A percentile compares a stretch with the other conserved stretches of the same genome.
Evolutionary conservation across 345 rosid species (phyloP).

Genomic region (Toxicodendron radicans): DNA sequence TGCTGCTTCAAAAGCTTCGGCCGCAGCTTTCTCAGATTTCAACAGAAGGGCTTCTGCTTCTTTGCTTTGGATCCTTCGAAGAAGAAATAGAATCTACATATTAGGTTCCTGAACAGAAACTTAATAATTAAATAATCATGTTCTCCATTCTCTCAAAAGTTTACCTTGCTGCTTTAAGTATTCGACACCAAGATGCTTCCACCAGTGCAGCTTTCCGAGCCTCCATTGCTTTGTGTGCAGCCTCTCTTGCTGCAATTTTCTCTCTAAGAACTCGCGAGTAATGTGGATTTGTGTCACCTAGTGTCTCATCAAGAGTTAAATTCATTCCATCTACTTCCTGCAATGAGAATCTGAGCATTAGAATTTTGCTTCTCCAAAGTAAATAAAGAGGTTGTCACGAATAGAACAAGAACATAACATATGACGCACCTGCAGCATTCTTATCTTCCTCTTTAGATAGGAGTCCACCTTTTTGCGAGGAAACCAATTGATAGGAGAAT

Average conservation of each 20-base stretch:
- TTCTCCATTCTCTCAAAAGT: neutral
- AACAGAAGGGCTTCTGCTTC: slow-evolving; percentile 67
- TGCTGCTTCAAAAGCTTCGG: slow-evolving; percentile 88
- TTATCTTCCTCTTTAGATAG: slow-evolving; percentile 78
- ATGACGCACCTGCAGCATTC: slow-evolving; percentile 75
- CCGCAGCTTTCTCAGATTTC: slow-evolving; percentile 72
- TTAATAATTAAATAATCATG: neutral
- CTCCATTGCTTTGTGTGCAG: slow-evolving; percentile 82
- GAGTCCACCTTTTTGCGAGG: slow-evolving; percentile 83
- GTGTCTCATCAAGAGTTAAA: slow-evolving; percentile 86
- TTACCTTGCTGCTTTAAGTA: slow-evolving; percentile 89
- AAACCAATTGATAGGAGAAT: slow-evolving; percentile 80
- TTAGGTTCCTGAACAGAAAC: neutral
- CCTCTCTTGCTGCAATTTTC: slow-evolving; percentile 89
- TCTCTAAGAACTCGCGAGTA: slow-evolving; percentile 83
- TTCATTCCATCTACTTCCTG: slow-evolving; percentile 95
- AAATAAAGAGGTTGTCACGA: neutral
- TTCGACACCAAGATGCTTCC: slow-evolving; percentile 94
- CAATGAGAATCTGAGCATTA: slow-evolving; percentile 11
- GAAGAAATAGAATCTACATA: slow-evolving; percentile 4
- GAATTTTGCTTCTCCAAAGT: neutral
- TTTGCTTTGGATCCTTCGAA: slow-evolving; percentile 64
- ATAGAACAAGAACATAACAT: neutral
- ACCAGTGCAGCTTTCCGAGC: slow-evolving; percentile 89
- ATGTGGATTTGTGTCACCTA: slow-evolving; percentile 87